A percentile compares a stretch with the other conserved stretches of the same genome.
These are phyloP conservation scores for Bryoglossum gracile DNA, from an alignment of 495 filamentous ascomycete genomes.

Conservation along the genomic window DNA sequence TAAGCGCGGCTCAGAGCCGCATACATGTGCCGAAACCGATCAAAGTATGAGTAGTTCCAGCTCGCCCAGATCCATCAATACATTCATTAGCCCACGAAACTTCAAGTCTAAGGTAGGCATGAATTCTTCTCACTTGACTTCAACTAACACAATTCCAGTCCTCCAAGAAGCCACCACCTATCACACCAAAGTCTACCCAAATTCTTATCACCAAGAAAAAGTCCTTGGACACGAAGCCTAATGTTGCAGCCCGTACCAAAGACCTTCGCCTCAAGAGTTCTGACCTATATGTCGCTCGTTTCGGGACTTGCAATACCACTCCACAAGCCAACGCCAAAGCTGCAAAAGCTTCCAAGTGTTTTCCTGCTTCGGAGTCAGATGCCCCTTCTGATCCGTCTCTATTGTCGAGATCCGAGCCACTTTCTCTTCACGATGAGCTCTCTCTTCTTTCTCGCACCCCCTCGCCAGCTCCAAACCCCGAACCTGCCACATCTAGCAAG, in stretches of 20 bases:
- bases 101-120: slow-evolving; percentile 9
- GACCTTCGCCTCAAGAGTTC: slow-evolving; percentile 40
- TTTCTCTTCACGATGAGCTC: slow-evolving; percentile 43
- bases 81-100: not conserved
- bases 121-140: not conserved
- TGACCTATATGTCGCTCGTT: slow-evolving; percentile 44
- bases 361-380: not conserved
- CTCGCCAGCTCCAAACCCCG: slow-evolving; percentile 2
- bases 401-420: slow-evolving; percentile 13
- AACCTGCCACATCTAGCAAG: slow-evolving; percentile 1
- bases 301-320: slow-evolving; percentile 24
- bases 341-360: not conserved
- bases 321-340: not conserved
- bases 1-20: slow-evolving; percentile 18
- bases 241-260: slow-evolving; percentile 34
- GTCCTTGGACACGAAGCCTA: slow-evolving; percentile 15
- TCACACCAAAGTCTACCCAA: slow-evolving; percentile 15
- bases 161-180: slow-evolving; percentile 5
- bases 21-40: not conserved
- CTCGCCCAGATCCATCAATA: not conserved
- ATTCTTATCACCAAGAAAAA: slow-evolving; percentile 21
- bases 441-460: slow-evolving; percentile 13
- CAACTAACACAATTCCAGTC: not conserved
- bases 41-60: not conserved
- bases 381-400: not conserved